phyloP scores from a whole-genome alignment of 306 rosid species.

The Potentilla sterilis region DNA sequence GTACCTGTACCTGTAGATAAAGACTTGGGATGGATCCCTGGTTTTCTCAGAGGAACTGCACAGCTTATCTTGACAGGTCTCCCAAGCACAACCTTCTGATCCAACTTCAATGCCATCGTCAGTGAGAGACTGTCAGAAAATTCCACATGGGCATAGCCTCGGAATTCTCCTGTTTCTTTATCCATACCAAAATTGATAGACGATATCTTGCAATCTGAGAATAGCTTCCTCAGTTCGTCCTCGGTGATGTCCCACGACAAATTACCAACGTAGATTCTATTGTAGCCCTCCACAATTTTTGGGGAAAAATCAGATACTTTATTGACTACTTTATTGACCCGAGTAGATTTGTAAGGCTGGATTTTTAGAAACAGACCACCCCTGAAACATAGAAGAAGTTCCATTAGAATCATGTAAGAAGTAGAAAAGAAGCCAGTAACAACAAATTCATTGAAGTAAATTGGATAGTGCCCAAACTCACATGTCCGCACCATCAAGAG shows the following conservation, averaged over 20 bases:
- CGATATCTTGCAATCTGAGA: conserved; percentile 53
- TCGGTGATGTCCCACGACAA: conserved; percentile 85
- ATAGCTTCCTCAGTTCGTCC: conserved; percentile 65
- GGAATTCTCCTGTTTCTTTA: conserved; percentile 83
- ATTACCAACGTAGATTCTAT: conserved; percentile 83
- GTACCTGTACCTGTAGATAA: conserved; percentile 15
- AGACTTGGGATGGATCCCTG: conserved; percentile 24
- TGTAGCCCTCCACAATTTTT: conserved; percentile 69
- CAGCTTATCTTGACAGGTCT: conserved; percentile 77
- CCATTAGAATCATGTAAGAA: conserved; percentile 24
- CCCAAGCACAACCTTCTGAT: conserved; percentile 57
- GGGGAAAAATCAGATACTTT: conserved; percentile 70
- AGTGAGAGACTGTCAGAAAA: conserved; percentile 60
- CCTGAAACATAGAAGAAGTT: conserved; percentile 49
- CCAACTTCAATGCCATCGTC: conserved; percentile 60
- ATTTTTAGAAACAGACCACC: conserved; percentile 83
- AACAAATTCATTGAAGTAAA: conserved; percentile 6
- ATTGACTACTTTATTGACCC: conserved; percentile 38
- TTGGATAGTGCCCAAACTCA: conserved; percentile 42
- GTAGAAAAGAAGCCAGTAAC: background rate
- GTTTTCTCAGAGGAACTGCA: conserved; percentile 74
- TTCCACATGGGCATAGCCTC: conserved; percentile 84
- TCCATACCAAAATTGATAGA: conserved; percentile 67
- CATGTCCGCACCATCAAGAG: conserved; percentile 92
- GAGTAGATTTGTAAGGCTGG: conserved; percentile 60